Conservation (phyloP, 306 rosid species). For the Corylus avellana region DNA sequence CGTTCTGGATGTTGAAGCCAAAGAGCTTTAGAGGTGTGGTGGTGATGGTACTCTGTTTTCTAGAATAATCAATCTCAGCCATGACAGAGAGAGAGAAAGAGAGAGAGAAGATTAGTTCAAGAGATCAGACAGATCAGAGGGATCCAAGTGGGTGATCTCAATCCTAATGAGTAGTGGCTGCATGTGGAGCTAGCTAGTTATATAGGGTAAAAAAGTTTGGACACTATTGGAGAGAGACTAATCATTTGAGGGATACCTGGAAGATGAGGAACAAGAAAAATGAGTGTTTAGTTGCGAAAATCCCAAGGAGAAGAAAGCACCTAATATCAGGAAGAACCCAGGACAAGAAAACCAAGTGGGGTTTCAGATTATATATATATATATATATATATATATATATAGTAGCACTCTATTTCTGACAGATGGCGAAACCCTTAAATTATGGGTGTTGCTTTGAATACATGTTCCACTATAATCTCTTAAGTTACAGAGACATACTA, state of each 20-base stretch:
- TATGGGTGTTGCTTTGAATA: background rate
- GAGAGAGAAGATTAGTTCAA: background rate
- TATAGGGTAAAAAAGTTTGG: slow-evolving; percentile 10
- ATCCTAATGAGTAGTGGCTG: background rate
- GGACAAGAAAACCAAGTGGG: slow-evolving; percentile 11
- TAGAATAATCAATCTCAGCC: slow-evolving; percentile 32
- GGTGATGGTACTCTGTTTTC: slow-evolving; percentile 8
- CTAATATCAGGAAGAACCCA: slow-evolving; percentile 3
- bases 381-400: background rate
- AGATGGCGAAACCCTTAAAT: background rate
- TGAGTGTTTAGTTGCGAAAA: slow-evolving; percentile 33
- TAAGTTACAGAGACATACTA: background rate
- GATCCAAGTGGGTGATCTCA: background rate
- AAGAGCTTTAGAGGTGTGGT: slow-evolving; percentile 46
- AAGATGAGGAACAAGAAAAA: background rate
- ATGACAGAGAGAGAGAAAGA: slow-evolving; percentile 17
- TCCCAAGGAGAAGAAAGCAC: slow-evolving; percentile 26
- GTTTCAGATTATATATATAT: background rate
- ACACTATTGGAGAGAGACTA: slow-evolving; percentile 5
- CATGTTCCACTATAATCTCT: background rate
- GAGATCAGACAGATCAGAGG: slow-evolving; percentile 8
- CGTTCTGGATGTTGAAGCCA: slow-evolving; percentile 49
- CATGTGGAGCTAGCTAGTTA: slow-evolving; percentile 24
- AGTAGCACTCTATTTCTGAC: background rate
- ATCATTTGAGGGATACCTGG: slow-evolving; percentile 14